Base-by-base conservation (phyloP, 257 asterid species). In the Eucommia ulmoides region DNA sequence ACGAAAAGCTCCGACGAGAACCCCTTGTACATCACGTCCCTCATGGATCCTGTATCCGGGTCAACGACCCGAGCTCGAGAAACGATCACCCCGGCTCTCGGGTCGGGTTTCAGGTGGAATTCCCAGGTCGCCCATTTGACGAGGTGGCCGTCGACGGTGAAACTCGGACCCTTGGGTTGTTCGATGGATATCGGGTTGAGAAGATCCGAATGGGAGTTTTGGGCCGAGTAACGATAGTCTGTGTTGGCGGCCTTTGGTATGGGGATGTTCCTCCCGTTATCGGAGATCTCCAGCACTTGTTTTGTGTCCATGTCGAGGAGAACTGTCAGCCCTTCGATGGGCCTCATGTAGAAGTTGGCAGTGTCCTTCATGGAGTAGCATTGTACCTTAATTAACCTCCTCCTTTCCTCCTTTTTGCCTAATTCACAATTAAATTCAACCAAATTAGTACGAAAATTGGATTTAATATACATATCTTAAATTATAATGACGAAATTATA, bases 101-200 rank as follows among this genome's bases (percentile, higher is more conserved):
- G 88, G 63, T 89, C 98, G 49, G 98, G 79, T 38, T 76, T 89
- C 9, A 89, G 18, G 78, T 89, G 98, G 62, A 89, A 89, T 59
- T 84, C 96, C 96, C 97, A 88, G 21, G 84, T 88, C 2, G 97
- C 97, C 97, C 97, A 88, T 71, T 71, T 82, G 20, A 88, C 93
- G 45, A 65, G 42, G 62, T 84, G 93, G 10, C 67, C 71, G 16
- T 84, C 87, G 11, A 88, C 61, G 0, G 83, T 84, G 24, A 72
- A 88, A 72, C 92, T 88, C 18, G 97, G 97, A 9, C 97, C 97
- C n/a, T 73, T 69, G 46, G 97, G 96, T 35, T 89, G 97, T 73
- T 89, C 97, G 62, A 84, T 77, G 20, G 98, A 89, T 35, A 89
- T 89, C 12, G 98, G 98, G 18, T 83, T 85, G 0, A 78, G 45